Conservation (phyloP, 495 filamentous ascomycete genomes). For the Parachaetomium inaequale region DNA sequence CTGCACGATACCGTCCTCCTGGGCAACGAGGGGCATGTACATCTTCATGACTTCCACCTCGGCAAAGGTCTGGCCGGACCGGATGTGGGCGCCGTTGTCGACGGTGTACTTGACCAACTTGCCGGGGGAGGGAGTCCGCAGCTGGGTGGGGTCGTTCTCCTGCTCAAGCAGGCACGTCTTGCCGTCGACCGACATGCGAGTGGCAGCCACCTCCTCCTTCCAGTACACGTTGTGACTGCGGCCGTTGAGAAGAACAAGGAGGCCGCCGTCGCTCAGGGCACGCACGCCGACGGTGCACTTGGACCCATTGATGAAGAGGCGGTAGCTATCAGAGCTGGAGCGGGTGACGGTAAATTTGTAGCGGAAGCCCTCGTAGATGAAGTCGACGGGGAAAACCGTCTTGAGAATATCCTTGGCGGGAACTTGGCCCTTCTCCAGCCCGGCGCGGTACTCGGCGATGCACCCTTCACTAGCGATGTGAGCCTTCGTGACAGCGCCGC, state of each 20-base stretch:
- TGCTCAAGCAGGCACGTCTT: conserved; percentile 98
- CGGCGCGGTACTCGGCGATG: conserved; percentile 77
- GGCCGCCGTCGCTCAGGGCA: conserved; percentile 86
- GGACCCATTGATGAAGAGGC: conserved; percentile 98
- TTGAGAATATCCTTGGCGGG: conserved; percentile 93
- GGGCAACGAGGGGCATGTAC: conserved; percentile 98
- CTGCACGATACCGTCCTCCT: conserved; percentile 95
- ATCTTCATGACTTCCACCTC: conserved; percentile 99
- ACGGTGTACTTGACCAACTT: conserved; percentile 99
- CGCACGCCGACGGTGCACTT: conserved; percentile 93
- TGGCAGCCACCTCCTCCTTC: conserved; percentile 97
- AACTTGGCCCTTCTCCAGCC: conserved; percentile 96
- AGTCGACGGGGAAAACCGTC: conserved; percentile 97
- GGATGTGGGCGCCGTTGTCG: conserved; percentile 93
- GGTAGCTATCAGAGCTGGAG: conserved; percentile 90
- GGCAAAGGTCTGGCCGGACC: conserved; percentile 87
- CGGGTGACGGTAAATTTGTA: conserved; percentile 99
- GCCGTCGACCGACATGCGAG: conserved; percentile 91
- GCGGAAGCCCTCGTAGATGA: conserved; percentile 93
- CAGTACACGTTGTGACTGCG: conserved; percentile 98
- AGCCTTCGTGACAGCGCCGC: conserved; percentile 91
- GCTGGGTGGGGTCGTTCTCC: conserved; percentile 97
- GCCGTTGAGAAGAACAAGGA: conserved; percentile 85
- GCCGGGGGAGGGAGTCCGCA: conserved; percentile 89
- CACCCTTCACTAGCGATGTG: conserved; percentile 87